Evolutionary conservation across 2,329 filamentous ascomycete genomes (phyloP).

Genomic region (Cordyceps militaris): DNA sequence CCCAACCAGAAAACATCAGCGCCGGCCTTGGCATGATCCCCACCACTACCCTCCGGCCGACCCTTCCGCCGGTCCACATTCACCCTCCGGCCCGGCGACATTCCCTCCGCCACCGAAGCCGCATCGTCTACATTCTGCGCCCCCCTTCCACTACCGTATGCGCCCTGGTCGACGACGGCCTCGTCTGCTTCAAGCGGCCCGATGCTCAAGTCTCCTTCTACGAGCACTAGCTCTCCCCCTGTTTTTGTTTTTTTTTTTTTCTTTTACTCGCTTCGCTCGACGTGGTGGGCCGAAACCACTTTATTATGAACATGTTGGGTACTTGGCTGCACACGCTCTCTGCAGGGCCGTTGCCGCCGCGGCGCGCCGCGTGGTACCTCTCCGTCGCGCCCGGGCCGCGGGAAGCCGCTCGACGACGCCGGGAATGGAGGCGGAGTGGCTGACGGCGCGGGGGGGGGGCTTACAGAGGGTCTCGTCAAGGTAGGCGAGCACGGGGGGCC

Average conservation of each 20-base stretch:
- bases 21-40: neutral
- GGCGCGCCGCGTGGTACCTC: constrained; percentile 29
- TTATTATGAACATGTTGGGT: constrained; percentile 17
- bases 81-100: constrained; percentile 26
- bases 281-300: neutral
- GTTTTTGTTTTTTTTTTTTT: constrained; percentile 18
- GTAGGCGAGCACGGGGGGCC: constrained; percentile 30
- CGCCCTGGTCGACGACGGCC: constrained; percentile 23
- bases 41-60: neutral
- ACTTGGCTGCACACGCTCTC: constrained; percentile 20
- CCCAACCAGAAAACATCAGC: too few species aligned
- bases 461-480: constrained; percentile 29
- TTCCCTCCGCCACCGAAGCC: constrained; percentile 15
- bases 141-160: constrained; percentile 24
- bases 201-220: constrained; percentile 20
- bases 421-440: constrained; percentile 21
- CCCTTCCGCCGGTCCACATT: constrained; percentile 9
- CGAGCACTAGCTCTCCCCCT: constrained; percentile 25
- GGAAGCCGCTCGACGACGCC: neutral
- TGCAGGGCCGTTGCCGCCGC: constrained; percentile 21
- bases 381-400: constrained; percentile 21
- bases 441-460: constrained; percentile 25
- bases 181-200: constrained; percentile 30
- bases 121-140: constrained; percentile 22
- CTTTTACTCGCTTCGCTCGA: neutral